phyloP scores from a whole-genome alignment of 2,329 filamentous ascomycete genomes.

The Dichotomopilus funicola region DNA sequence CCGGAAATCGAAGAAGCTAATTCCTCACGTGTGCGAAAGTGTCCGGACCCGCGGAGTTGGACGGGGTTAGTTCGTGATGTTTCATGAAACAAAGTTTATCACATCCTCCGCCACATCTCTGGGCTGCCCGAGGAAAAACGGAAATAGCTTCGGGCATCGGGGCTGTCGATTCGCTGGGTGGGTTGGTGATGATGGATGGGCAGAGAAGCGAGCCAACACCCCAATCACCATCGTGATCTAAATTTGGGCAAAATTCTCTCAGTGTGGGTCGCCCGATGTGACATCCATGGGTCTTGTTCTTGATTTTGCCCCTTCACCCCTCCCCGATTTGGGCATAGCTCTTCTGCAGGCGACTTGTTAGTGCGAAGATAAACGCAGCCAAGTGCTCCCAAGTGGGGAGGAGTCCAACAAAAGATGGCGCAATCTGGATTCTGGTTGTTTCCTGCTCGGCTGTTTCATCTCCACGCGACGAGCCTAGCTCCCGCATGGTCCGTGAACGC shows the following conservation, averaged over 20 bases:
- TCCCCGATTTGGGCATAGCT: not conserved
- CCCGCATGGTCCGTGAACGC: conserved; percentile 3
- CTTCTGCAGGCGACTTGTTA: not conserved
- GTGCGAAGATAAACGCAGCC: conserved; percentile 8
- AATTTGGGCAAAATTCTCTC: conserved; percentile 14
- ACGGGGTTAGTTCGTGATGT: not conserved
- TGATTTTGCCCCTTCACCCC: not conserved
- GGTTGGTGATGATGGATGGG: not conserved
- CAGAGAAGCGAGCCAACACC: conserved; percentile 1
- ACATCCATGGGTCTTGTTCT: not conserved
- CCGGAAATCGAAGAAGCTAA: not conserved
- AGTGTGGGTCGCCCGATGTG: not conserved
- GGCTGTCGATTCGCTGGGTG: not conserved
- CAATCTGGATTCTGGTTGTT: not conserved
- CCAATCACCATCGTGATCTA: conserved; percentile 9
- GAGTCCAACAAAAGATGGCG: conserved; percentile 2
- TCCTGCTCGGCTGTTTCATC: conserved; percentile 15
- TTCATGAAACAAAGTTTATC: conserved; percentile 6
- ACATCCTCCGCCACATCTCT: conserved; percentile 3
- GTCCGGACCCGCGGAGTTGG: not conserved
- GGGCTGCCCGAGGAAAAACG: conserved; percentile 5
- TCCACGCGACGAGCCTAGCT: conserved; percentile 1
- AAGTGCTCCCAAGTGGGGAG: not conserved
- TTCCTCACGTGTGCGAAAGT: not conserved
- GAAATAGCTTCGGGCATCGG: not conserved